Evolutionary conservation across 495 filamentous ascomycete species (phyloP).

Genomic region (Letharia lupina): DNA sequence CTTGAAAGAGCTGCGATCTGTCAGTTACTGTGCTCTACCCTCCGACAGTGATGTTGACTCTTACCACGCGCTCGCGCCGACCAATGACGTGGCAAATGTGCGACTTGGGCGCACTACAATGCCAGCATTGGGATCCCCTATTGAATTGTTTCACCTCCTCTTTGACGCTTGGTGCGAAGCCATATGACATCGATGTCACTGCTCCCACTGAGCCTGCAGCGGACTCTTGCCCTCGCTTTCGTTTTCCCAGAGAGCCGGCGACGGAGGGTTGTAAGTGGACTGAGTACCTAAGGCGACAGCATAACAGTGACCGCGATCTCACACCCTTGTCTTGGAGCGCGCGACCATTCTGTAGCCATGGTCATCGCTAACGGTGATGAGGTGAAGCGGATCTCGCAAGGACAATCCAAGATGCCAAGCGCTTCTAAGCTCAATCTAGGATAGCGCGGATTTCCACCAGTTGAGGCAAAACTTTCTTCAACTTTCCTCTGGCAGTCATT

Average conservation of each 20-base stretch:
- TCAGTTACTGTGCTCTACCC: not conserved
- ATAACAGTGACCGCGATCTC: not conserved
- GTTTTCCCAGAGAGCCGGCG: not conserved
- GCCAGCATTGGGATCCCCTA: not conserved
- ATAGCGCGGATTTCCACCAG: not conserved
- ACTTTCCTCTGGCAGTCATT: no score
- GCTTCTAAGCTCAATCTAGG: not conserved
- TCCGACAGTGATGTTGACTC: no score
- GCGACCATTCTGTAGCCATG: not conserved
- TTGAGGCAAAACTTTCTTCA: no score
- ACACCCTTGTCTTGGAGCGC: not conserved
- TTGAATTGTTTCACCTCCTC: not conserved
- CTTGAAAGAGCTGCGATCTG: not conserved
- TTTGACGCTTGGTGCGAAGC: not conserved
- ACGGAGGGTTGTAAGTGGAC: not conserved
- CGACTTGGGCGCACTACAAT: not conserved
- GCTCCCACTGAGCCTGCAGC: not conserved
- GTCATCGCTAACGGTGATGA: not conserved
- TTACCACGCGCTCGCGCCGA: not conserved
- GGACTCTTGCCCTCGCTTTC: not conserved
- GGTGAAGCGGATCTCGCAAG: not conserved
- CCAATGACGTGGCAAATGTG: conserved; percentile 1
- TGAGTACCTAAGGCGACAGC: not conserved
- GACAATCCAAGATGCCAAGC: not conserved
- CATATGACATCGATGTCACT: not conserved